phyloP scores from a whole-genome alignment of 2,329 filamentous ascomycete genomes.

The Ophiocordyceps camponoti-rufipedis region DNA sequence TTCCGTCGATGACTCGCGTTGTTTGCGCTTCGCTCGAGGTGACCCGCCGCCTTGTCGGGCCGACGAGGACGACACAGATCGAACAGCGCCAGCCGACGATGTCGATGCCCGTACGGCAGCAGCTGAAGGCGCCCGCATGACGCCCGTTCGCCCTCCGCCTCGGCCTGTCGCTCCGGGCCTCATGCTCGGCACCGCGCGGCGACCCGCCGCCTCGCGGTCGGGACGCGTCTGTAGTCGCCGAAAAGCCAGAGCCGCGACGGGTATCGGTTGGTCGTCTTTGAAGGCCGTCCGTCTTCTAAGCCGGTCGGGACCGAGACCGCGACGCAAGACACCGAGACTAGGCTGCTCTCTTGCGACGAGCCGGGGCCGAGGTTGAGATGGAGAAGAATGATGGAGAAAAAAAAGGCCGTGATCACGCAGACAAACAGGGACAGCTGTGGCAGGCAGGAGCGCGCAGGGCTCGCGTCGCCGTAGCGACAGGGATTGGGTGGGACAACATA shows the following conservation, averaged over 20 bases:
- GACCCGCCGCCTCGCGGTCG: constrained; percentile 16
- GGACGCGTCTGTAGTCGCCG: constrained; percentile 16
- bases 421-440: neutral
- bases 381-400: neutral
- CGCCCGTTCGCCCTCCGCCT: constrained; percentile 3
- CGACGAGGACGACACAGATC: constrained; percentile 16
- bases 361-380: neutral
- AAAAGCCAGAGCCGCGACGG: constrained; percentile 10
- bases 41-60: constrained; percentile 6
- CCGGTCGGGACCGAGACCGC: too few species aligned
- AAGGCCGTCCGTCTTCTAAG: too few species aligned
- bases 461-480: neutral
- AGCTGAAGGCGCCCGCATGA: constrained; percentile 6
- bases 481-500: neutral
- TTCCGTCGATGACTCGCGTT: constrained; percentile 62
- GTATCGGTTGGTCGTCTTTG: neutral
- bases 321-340: too few species aligned
- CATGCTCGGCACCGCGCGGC: constrained; percentile 11
- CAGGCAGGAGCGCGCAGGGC: neutral
- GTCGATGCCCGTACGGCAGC: constrained; percentile 4
- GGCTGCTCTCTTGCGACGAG: neutral
- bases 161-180: constrained; percentile 7
- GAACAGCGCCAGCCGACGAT: neutral
- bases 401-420: neutral
- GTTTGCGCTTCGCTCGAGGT: constrained; percentile 56